Conservation (phyloP, 2,329 filamentous ascomycete genomes). For the Pyrenophora teres region DNA sequence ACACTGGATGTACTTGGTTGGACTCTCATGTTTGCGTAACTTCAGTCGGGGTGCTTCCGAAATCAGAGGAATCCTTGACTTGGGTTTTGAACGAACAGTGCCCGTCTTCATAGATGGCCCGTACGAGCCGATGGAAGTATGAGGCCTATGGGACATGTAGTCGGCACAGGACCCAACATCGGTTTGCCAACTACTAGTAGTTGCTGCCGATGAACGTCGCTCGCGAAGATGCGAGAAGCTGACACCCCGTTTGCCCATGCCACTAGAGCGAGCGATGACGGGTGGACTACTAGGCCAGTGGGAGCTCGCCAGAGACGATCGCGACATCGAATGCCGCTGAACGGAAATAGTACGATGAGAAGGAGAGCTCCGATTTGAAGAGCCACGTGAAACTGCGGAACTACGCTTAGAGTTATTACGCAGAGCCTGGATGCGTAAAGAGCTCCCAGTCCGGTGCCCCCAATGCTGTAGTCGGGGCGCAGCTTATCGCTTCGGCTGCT, state of each 20-base stretch:
- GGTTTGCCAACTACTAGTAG: conserved; percentile 43
- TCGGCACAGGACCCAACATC: conserved; percentile 35
- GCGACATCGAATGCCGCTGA: conserved; percentile 37
- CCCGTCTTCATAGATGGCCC: conserved; percentile 27
- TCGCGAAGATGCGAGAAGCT: conserved; percentile 62
- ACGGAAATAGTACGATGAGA: conserved; percentile 33
- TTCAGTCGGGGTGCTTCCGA: conserved; percentile 32
- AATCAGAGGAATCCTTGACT: conserved; percentile 30
- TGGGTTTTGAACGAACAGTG: conserved; percentile 33
- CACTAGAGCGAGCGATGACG: conserved; percentile 54
- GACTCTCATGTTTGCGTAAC: conserved; percentile 50
- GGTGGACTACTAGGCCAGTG: conserved; percentile 56
- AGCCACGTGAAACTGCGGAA: conserved; percentile 39
- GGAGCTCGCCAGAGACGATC: conserved; percentile 54
- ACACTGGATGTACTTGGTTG: conserved; percentile 66
- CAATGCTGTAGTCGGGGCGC: conserved; percentile 43
- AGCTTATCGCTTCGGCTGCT: conserved; percentile 42
- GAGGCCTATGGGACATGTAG: conserved; percentile 31
- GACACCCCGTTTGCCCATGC: conserved; percentile 63
- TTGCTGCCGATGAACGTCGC: conserved; percentile 51
- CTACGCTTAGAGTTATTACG: conserved; percentile 40
- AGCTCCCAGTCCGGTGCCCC: conserved; percentile 50
- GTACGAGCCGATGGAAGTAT: conserved; percentile 30
- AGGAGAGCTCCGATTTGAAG: conserved; percentile 40
- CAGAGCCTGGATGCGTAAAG: conserved; percentile 50